phyloP scores from a whole-genome alignment of 495 filamentous ascomycete species.

The Talaromyces trachyspermus region DNA sequence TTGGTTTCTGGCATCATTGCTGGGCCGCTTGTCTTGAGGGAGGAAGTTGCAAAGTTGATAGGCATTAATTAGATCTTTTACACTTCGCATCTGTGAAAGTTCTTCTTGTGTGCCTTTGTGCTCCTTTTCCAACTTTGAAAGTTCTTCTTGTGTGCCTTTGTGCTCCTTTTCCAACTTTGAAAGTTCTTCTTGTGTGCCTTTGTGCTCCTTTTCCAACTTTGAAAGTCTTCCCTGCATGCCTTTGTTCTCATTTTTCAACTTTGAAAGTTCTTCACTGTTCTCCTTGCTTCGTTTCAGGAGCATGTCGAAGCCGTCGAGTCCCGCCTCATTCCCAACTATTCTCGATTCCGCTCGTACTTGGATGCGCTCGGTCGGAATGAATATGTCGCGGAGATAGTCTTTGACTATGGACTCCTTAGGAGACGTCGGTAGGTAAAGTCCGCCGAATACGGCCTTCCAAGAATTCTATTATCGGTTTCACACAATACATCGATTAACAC shows the following conservation, averaged over 20 bases:
- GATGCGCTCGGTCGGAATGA: background rate
- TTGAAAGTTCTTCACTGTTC: too few species aligned
- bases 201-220: background rate
- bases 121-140: background rate
- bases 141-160: background rate
- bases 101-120: background rate
- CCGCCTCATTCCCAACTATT: background rate
- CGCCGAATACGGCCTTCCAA: background rate
- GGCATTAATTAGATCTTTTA: background rate
- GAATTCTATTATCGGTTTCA: too few species aligned
- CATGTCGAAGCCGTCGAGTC: background rate
- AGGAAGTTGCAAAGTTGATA: background rate
- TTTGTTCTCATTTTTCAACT: too few species aligned
- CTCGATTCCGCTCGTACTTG: background rate
- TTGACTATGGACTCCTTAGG: background rate
- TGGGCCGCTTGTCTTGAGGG: background rate
- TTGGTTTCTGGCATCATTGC: background rate
- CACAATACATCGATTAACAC: too few species aligned
- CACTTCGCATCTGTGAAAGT: background rate
- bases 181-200: background rate
- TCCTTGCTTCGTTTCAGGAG: too few species aligned
- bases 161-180: background rate
- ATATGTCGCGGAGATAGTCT: background rate
- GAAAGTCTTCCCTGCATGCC: background rate
- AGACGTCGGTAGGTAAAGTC: background rate